These are phyloP conservation scores for Pseudonitzschia multiseries DNA, from an alignment of 108 stramenopile genomes.

Conservation along the genomic window DNA sequence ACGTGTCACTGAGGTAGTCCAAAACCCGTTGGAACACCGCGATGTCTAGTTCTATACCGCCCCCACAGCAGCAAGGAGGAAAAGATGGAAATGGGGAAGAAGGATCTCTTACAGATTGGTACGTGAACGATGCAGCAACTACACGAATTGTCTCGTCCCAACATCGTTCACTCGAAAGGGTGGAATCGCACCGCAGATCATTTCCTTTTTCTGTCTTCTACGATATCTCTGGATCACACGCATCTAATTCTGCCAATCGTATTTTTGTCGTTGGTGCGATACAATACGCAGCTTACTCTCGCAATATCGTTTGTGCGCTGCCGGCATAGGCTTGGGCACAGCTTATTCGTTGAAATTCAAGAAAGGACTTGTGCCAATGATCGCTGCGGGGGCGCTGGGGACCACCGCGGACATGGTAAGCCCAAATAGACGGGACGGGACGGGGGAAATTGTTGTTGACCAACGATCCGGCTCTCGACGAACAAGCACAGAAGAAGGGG, in stretches of 20 bases:
- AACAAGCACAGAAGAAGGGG: too few species aligned
- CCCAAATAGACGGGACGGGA: too few species aligned
- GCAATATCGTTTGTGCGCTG: slow-evolving; percentile 37
- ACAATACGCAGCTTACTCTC: slow-evolving; percentile 25
- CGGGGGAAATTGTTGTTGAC: too few species aligned
- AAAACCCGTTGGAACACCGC: neutral
- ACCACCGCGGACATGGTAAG: slow-evolving; percentile 39
- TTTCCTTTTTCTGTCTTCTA: neutral
- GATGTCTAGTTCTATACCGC: neutral
- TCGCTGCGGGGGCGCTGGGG: slow-evolving; percentile 44
- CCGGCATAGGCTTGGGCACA: slow-evolving; percentile 39
- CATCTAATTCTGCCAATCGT: neutral
- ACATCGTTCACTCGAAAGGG: neutral
- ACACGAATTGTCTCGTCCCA: too few species aligned
- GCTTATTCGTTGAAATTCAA: slow-evolving; percentile 40
- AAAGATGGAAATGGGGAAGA: neutral
- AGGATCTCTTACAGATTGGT: slow-evolving; percentile 14
- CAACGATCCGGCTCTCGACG: too few species aligned
- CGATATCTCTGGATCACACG: neutral
- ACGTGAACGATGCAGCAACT: neutral
- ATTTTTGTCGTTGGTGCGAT: neutral
- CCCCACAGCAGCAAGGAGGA: neutral
- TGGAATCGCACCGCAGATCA: neutral
- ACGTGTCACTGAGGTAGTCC: too few species aligned
- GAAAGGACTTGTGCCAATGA: slow-evolving; percentile 40